Conservation (phyloP, 2,329 filamentous ascomycete genomes). For the Scedosporium aurantiacum region DNA sequence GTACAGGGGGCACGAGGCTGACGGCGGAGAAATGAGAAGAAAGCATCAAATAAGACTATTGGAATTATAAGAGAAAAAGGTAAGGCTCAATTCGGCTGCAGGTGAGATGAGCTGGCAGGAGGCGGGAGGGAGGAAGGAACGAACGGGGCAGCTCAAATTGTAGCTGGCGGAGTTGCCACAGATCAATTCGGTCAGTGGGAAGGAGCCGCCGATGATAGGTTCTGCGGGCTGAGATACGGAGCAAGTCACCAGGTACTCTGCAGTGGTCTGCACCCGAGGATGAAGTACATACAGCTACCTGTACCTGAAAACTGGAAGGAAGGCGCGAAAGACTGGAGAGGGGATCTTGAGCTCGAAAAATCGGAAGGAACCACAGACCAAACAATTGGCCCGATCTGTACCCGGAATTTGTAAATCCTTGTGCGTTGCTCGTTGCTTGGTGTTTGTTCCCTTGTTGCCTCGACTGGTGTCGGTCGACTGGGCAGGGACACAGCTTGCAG, state of each 20-base stretch:
- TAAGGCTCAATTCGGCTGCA: neutral
- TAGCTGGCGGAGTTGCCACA: neutral
- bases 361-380: neutral
- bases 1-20: neutral
- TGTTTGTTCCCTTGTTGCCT: neutral
- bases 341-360: neutral
- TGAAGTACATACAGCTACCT: neutral
- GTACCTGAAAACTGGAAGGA: neutral
- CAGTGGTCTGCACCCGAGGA: neutral
- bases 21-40: neutral
- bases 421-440: neutral
- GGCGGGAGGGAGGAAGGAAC: neutral
- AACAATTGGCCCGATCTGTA: neutral
- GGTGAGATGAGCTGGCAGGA: neutral
- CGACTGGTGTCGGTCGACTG: neutral
- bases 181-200: neutral
- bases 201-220: neutral
- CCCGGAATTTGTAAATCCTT: neutral
- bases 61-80: neutral
- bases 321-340: neutral
- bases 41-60: neutral
- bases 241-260: neutral
- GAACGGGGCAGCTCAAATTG: neutral
- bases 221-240: neutral
- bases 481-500: slow-evolving; percentile 2